A percentile compares a stretch with the other conserved stretches of the same genome.
These are phyloP conservation scores for Herpetomonas tarakana DNA, from an alignment of 208 protist species.

Conservation along the genomic window DNA sequence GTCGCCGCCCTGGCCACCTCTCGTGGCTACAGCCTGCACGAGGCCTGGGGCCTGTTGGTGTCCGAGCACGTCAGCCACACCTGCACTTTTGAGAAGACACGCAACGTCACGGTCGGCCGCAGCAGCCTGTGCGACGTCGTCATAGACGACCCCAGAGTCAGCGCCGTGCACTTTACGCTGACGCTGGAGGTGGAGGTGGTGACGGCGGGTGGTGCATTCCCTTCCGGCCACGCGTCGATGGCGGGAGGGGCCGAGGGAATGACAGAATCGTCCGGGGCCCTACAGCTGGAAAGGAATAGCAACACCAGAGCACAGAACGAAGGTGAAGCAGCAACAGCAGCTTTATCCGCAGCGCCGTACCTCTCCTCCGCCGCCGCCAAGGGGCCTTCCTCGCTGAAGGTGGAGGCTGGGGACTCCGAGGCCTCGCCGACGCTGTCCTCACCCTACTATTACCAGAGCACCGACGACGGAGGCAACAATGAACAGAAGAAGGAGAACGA, in stretches of 20 bases:
- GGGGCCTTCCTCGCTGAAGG: background rate
- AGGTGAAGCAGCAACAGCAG: too few relatives aligned
- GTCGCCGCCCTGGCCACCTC: background rate
- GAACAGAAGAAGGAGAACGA: background rate
- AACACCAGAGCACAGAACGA: too few relatives aligned
- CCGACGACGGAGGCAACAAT: background rate
- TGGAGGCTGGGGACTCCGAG: background rate
- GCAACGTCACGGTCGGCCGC: constrained; percentile 46
- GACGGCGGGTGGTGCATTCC: too few relatives aligned
- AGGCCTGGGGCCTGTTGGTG: constrained; percentile 50
- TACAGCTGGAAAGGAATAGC: too few relatives aligned
- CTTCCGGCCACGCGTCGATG: too few relatives aligned
- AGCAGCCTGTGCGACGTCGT: constrained; percentile 34
- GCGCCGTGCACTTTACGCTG: constrained; percentile 56
- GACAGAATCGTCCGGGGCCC: too few relatives aligned
- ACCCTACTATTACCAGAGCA: too few relatives aligned
- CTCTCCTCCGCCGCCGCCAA: background rate
- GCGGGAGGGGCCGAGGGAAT: too few relatives aligned
- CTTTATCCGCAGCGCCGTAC: too few relatives aligned
- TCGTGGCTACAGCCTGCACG: background rate
- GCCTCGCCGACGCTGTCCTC: background rate
- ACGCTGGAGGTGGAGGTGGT: constrained; percentile 33
- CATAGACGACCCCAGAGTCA: constrained; percentile 35
- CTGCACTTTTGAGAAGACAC: constrained; percentile 27
- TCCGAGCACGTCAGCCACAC: constrained; percentile 40